Evolutionary conservation across 2,329 filamentous ascomycete species (phyloP), one percentile per base, ranked within the genome.

Genomic region (Blastomyces gilchristii): DNA sequence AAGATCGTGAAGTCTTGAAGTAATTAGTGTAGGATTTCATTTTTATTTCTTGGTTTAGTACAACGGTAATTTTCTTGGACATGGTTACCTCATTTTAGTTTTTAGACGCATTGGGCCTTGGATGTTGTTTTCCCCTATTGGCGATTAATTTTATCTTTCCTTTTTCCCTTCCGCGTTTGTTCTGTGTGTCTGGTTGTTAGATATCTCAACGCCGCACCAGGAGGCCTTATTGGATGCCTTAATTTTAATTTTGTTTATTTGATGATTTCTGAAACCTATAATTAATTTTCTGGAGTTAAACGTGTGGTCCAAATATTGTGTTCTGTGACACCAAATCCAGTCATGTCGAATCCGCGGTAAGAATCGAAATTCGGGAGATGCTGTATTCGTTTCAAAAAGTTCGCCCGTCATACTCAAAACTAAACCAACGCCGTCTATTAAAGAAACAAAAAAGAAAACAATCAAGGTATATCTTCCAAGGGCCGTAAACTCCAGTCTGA

Each of bases 1-100:
- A 90, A 88, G 81, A 80, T 91, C 68, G 82, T 86, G 68, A 84
- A 79, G 73, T 68, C 76, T 59, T 79, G 72, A 59, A 49, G 61
- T 47, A 54, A 28, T 54, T 52, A n/a, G 25, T 25, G 6, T 43
- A 47, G 22, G 2, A n/a, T 56, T 62, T n/a, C 18, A 12, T 18
- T 45, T 45, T 9, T 37, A 37, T 37, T 37, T 11, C 7, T 37
- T 6, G 34, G 34, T 37, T 37, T 37, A 37, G 34, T 37, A 37
- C 34, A 37, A 37, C 34, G 34, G 12, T 50, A 31, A 5, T 28
- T 14, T 31, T 31, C 22, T 31, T 31, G 22, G 49, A 11, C 22
- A 16, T 31, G 49, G 22, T 31, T 16, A 14, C 12, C 2, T 52
- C 49, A 2, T 41, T 57, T 57, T 39, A 4, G 34, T 25, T 12